Conservation (phyloP, 2,329 filamentous ascomycete species). For the Akanthomyces uredinophilus region DNA sequence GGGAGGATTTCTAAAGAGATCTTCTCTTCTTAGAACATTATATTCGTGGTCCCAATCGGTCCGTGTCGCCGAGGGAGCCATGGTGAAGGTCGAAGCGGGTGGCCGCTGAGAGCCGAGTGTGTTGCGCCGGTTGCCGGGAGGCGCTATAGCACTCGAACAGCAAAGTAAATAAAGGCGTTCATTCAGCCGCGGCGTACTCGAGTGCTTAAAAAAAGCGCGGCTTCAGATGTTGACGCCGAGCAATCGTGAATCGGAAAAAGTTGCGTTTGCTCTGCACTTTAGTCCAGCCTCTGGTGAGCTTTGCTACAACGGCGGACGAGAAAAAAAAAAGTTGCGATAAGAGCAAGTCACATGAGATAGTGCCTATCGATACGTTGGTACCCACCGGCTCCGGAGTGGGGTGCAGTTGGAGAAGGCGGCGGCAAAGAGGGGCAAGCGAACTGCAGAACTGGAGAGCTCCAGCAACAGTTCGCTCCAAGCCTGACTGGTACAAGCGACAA, state of each 20-base stretch:
- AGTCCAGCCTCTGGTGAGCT: neutral
- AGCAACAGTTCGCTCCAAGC: conserved; percentile 1
- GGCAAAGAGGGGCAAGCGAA: conserved; percentile 2
- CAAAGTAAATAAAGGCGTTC: neutral
- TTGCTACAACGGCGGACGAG: neutral
- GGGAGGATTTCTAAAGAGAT: conserved; percentile 84
- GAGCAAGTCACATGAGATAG: conserved; percentile 14
- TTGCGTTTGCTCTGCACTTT: conserved; percentile 2
- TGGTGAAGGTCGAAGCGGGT: conserved; percentile 26
- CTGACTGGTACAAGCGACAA: neutral
- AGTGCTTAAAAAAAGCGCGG: neutral
- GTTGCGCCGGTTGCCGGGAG: neutral
- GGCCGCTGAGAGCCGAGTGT: neutral
- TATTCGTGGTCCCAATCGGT: conserved; percentile 81
- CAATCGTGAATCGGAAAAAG: neutral
- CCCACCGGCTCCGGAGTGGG: neutral
- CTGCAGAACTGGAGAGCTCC: neutral
- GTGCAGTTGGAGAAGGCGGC: neutral
- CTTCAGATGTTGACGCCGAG: neutral
- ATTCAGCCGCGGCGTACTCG: neutral
- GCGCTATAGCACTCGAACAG: neutral
- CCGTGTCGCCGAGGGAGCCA: conserved; percentile 54
- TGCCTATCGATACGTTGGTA: conserved; percentile 9
- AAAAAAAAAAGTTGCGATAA: conserved; percentile 15
- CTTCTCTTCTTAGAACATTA: conserved; percentile 78